Conservation (phyloP, 169 alveolate species). For the Perkinsus chesapeaki region DNA sequence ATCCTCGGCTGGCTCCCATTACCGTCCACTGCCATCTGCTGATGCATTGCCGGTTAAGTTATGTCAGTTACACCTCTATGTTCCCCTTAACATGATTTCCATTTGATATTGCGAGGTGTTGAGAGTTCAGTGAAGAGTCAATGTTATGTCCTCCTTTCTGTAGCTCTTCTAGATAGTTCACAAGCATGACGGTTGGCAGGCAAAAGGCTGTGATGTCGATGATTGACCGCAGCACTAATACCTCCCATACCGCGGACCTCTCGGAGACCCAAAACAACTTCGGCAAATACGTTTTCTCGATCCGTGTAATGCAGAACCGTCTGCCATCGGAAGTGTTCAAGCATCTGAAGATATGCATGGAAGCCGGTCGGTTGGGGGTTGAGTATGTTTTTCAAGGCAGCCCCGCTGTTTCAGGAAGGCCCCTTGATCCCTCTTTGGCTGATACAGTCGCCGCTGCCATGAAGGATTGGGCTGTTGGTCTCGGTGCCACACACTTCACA, state of each 20-base stretch:
- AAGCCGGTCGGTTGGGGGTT: background rate
- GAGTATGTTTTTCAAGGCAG: background rate
- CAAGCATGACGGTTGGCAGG: background rate
- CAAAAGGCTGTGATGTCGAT: conserved; percentile 4
- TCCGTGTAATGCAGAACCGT: background rate
- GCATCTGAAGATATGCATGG: background rate
- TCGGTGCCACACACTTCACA: background rate
- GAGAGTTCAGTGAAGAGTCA: too few relatives aligned
- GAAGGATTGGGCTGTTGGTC: conserved; percentile 1
- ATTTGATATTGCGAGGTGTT: too few relatives aligned
- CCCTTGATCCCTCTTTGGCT: background rate
- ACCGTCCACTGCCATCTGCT: background rate
- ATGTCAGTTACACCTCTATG: background rate
- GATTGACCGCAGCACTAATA: background rate
- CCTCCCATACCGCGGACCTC: background rate
- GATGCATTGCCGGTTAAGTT: background rate
- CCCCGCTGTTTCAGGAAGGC: background rate
- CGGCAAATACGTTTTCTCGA: background rate
- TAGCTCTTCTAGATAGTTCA: too few relatives aligned
- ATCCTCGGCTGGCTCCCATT: background rate
- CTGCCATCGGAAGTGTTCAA: background rate
- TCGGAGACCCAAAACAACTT: background rate
- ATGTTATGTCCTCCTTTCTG: too few relatives aligned
- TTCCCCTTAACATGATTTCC: too few relatives aligned
- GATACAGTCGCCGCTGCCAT: background rate